phyloP scores from a whole-genome alignment of 2,329 filamentous ascomycete species.

The Westerdykella aurantiaca region DNA sequence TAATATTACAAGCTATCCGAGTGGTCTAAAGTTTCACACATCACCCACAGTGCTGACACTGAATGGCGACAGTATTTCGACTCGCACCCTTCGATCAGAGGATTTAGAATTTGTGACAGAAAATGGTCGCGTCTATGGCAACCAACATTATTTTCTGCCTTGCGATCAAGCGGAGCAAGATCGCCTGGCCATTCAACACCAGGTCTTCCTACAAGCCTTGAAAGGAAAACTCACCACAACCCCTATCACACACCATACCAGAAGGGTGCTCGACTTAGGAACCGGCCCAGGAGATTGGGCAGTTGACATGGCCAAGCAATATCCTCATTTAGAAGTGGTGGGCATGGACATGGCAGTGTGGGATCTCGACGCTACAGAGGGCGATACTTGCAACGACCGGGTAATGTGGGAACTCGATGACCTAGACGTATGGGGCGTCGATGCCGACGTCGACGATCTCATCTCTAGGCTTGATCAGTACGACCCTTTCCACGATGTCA shows the following conservation, averaged over 20 bases:
- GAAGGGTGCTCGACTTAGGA: conserved; percentile 39
- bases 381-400: conserved; percentile 20
- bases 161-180: conserved; percentile 62
- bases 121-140: conserved; percentile 57
- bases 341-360: conserved; percentile 47
- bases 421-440: conserved; percentile 31
- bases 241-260: conserved; percentile 17
- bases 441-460: conserved; percentile 23
- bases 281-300: conserved; percentile 49
- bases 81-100: conserved; percentile 38
- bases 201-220: conserved; percentile 50
- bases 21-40: neutral
- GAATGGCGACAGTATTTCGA: conserved; percentile 23
- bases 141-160: conserved; percentile 59
- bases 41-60: neutral
- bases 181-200: conserved; percentile 56
- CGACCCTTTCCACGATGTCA: conserved; percentile 19
- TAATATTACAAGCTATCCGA: too few relatives aligned
- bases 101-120: conserved; percentile 54
- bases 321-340: conserved; percentile 44
- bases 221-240: conserved; percentile 35
- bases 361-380: conserved; percentile 47
- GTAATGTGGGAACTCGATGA: conserved; percentile 37
- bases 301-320: conserved; percentile 41
- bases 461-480: conserved; percentile 16